Conservation (phyloP, 129 eudicot species). For the Saposhnikovia divaricata region DNA sequence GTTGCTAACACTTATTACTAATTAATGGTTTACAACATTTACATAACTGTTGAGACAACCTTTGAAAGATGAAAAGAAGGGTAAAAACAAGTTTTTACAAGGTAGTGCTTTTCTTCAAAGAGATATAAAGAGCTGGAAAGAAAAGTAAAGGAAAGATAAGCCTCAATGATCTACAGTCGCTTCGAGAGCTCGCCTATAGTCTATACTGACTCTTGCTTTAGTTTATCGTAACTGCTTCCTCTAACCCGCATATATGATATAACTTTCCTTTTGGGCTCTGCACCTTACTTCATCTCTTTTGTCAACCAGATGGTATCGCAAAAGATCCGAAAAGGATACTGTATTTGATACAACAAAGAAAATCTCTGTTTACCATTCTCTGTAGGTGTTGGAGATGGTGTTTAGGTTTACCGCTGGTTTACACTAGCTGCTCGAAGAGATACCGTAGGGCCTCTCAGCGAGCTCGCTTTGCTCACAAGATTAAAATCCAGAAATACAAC, state of each 20-base stretch:
- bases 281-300: neutral
- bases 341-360: slow-evolving; percentile 12
- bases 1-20: neutral
- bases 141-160: neutral
- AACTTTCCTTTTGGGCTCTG: neutral
- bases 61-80: neutral
- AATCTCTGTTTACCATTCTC: slow-evolving; percentile 27
- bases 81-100: neutral
- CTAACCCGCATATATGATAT: neutral
- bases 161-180: neutral
- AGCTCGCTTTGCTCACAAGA: slow-evolving; percentile 66
- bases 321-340: slow-evolving; percentile 1
- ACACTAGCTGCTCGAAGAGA: slow-evolving; percentile 70
- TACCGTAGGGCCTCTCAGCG: slow-evolving; percentile 48
- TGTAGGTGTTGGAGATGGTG: slow-evolving; percentile 32
- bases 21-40: neutral
- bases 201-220: neutral
- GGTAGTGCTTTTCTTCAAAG: neutral
- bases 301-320: slow-evolving; percentile 6
- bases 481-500: slow-evolving; percentile 74
- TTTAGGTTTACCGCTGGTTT: slow-evolving; percentile 27
- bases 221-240: neutral
- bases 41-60: neutral
- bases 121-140: neutral
- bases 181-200: neutral